Percentiles rank a stretch among this genome's conserved stretches.
phyloP scores from a whole-genome alignment of 1,139 yeast genomes.

The Yamadazyma mexicana region DNA sequence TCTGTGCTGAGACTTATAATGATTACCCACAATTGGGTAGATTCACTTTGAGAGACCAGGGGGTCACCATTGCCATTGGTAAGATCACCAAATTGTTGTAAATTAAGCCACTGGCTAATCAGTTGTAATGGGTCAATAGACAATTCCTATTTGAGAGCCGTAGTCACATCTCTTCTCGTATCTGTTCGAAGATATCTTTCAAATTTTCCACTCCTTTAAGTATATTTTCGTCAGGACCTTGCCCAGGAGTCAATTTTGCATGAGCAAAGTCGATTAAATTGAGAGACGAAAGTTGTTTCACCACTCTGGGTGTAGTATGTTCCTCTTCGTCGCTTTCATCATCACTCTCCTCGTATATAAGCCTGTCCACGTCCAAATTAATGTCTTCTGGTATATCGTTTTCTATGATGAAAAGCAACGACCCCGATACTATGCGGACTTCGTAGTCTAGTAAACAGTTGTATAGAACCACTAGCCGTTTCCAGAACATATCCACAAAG shows the following conservation, averaged over 20 bases:
- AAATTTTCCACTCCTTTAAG: constrained; percentile 67
- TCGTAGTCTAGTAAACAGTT: constrained; percentile 64
- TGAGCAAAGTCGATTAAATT: constrained; percentile 90
- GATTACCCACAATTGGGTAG: constrained; percentile 97
- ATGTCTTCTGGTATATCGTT: constrained; percentile 56
- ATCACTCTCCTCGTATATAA: constrained; percentile 26
- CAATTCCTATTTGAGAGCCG: not conserved
- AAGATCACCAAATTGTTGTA: constrained; percentile 76
- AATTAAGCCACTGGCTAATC: not conserved
- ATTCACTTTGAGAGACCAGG: constrained; percentile 97
- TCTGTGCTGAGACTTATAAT: constrained; percentile 89
- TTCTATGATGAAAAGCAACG: constrained; percentile 75
- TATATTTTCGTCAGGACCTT: constrained; percentile 72
- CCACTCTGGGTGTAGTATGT: constrained; percentile 17
- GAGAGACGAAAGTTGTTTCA: constrained; percentile 32
- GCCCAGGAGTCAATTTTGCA: constrained; percentile 59
- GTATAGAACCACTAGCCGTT: constrained; percentile 62
- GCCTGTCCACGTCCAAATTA: constrained; percentile 24
- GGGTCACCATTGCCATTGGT: constrained; percentile 97
- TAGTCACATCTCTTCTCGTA: constrained; percentile 5
- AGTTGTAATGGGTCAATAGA: not conserved
- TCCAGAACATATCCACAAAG: constrained; percentile 40
- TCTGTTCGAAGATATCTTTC: constrained; percentile 39
- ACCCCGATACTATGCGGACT: constrained; percentile 69
- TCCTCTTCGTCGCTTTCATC: constrained; percentile 33